Percentiles rank a stretch among this genome's conserved stretches.
These are phyloP conservation scores for Backusella circina DNA, from an alignment of 192 early-diverging fungal species.

Conservation along the genomic window DNA sequence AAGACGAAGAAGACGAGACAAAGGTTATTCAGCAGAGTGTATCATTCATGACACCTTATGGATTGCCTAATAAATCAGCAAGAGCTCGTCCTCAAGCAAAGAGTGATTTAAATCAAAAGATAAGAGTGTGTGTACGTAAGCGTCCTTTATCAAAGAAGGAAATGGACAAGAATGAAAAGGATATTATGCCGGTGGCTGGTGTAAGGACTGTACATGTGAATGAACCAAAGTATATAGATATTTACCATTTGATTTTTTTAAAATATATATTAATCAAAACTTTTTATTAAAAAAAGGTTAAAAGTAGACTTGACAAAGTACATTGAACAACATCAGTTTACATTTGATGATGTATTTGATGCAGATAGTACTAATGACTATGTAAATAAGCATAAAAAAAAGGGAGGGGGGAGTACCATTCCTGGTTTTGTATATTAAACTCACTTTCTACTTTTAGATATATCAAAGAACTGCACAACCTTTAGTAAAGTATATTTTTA, in stretches of 20 bases:
- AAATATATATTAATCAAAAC: too few relatives aligned
- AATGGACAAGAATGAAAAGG: constrained; percentile 72
- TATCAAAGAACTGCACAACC: constrained; percentile 92
- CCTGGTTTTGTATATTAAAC: not conserved
- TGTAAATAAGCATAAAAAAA: constrained; percentile 36
- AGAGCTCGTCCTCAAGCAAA: not conserved
- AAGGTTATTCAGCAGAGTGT: constrained; percentile 17
- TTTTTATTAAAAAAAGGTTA: constrained; percentile 45
- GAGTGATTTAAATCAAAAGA: constrained; percentile 74
- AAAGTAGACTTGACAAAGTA: constrained; percentile 97
- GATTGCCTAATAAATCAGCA: constrained; percentile 48
- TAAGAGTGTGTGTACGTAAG: constrained; percentile 97
- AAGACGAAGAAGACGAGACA: constrained; percentile 11
- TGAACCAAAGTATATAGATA: constrained; percentile 86
- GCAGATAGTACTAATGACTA: constrained; percentile 78
- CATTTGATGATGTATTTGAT: constrained; percentile 97
- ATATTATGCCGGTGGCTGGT: constrained; percentile 70
- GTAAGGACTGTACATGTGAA: constrained; percentile 77
- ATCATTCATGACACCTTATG: constrained; percentile 73
- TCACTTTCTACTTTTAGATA: constrained; percentile 1
- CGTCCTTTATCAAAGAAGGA: constrained; percentile 91
- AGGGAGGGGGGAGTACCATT: not conserved
- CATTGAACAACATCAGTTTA: constrained; percentile 90
- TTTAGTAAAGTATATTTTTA: constrained; percentile 91
- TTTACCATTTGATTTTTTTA: too few relatives aligned